Evolutionary conservation across 176 grass and related monocot species (phyloP), one percentile per base, ranked within the genome.

Genomic region (Raddia guianensis): DNA sequence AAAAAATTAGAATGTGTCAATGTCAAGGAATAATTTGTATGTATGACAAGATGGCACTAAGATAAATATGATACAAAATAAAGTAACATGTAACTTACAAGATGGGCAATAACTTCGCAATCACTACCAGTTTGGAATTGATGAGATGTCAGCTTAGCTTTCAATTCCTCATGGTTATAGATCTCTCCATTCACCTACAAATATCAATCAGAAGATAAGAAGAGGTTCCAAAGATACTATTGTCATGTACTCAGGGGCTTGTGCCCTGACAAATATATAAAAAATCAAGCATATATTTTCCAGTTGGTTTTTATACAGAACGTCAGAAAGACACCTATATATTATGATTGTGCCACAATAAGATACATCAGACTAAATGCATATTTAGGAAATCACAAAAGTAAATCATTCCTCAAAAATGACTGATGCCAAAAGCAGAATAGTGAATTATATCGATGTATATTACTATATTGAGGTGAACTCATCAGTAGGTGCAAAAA

Each of bases 41-140:
- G 27, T 32, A 47, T 12, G 37, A 27, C 9, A 85, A 12, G 18
- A 63, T 0, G 0, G 49, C 70, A 79, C 13, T 79, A 82, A 49
- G 42, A 63, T n/a, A 43, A 75, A 83, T 6, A 82, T 10, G 63
- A 0, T 11, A 15, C 12, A 61, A 61, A 58, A 21, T 58, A 49
- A 64, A 62, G 7, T 71, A 42, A 80, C 68, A 81, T 58, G 13
- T 34, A 63, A 80, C 92, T 95, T 82, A 99, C 96, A 48, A 99
- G 88, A 76, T 99, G 92, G 49, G 92, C 90, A 91, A 99, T 99
- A 50, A 99, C 96, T 99, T 99, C 96, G 44, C 96, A 99, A 19
- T 99, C 96, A 74, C 96, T 99, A 33, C 84, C 90, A 53, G 90
- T 91, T 80, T 93, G 88, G 74, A 98, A 98, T 67, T 90, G 27